Conservation (phyloP, 495 filamentous ascomycete species). For the Trichocladium uniseriatum region DNA sequence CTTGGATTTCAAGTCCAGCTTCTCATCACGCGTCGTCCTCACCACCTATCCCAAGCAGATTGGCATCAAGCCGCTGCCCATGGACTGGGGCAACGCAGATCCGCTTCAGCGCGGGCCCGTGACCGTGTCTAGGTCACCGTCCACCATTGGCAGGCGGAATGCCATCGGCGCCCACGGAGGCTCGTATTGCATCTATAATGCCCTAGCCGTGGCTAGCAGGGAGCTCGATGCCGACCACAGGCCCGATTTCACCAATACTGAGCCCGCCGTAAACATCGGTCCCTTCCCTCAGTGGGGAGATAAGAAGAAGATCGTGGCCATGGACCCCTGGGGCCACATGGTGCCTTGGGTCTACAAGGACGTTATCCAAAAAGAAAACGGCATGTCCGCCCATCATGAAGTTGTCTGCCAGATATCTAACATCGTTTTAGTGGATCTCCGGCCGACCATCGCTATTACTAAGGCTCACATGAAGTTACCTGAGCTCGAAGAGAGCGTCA, state of each 20-base stretch:
- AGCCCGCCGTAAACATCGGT: conserved; percentile 80
- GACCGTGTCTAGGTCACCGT: conserved; percentile 69
- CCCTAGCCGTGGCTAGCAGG: conserved; percentile 83
- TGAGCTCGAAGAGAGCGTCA: conserved; percentile 83
- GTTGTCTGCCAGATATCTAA: not conserved
- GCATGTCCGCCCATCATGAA: conserved; percentile 17
- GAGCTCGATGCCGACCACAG: conserved; percentile 73
- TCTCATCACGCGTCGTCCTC: conserved; percentile 35
- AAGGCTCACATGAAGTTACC: conserved; percentile 95
- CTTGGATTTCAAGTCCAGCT: conserved; percentile 17
- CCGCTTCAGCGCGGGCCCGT: conserved; percentile 71
- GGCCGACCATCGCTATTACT: conserved; percentile 90
- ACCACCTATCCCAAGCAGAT: conserved; percentile 93
- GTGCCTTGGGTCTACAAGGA: conserved; percentile 72
- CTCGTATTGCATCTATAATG: conserved; percentile 96
- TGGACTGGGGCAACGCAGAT: conserved; percentile 81
- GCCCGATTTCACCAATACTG: conserved; percentile 89
- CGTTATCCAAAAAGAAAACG: conserved; percentile 54
- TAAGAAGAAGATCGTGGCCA: conserved; percentile 90
- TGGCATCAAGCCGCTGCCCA: conserved; percentile 79
- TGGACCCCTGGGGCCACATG: conserved; percentile 91
- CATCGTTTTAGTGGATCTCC: conserved; percentile 57
- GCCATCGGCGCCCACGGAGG: conserved; percentile 80
- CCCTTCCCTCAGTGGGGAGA: conserved; percentile 86
- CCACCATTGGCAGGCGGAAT: conserved; percentile 77